Evolutionary conservation across 148 eudicot genomes (phyloP), one percentile per base, ranked within the genome.

Genomic region (Camellia lanceoleosa): DNA sequence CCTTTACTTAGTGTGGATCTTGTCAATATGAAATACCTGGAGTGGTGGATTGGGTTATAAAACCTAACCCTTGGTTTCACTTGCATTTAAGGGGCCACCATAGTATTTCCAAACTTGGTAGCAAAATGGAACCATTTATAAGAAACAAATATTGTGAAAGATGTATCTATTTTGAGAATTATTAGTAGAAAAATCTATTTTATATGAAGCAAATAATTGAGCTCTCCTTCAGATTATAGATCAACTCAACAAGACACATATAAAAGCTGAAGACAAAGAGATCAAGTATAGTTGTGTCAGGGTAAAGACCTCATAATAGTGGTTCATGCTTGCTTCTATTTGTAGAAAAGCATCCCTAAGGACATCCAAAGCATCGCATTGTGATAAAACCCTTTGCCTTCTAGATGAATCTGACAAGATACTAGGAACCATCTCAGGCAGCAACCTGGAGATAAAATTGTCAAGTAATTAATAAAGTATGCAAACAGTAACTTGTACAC

Each of bases 281-380:
- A 75, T 58, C 55, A 67, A 38, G 67, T 58, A 54, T 55, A 73
- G 66, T 12, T 43, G 77, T 71, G 41, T 54, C 46, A 60, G 62
- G 60, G 67, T 14, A 69, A 63, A 75, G 88, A 95, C 99, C 99
- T 95, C 99, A 78, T 95, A 95, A 79, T 87, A 86, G 80, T 92
- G 87, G 81, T 89, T 83, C 78, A 95, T 74, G 88, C 84, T 73
- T 44, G 90, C 89, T 88, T 95, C 99, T 15, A 97, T 91, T 78
- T 82, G 91, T 75, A 74, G 81, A 84, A 93, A 88, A 80, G 99
- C 97, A 75, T 96, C 97, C 79, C 87, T 90, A 60, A 95, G 94
- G 72, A 93, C 97, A 85, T 95, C 97, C n/a, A 97, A 87, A 13
- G 97, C 99, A 86, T 95, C 90, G 76, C 87, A 84, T 66, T 77